Evolutionary conservation across 768 basidiomycete genomes (phyloP), one percentile per base, ranked within the genome.

Genomic region (Terana coerulea): DNA sequence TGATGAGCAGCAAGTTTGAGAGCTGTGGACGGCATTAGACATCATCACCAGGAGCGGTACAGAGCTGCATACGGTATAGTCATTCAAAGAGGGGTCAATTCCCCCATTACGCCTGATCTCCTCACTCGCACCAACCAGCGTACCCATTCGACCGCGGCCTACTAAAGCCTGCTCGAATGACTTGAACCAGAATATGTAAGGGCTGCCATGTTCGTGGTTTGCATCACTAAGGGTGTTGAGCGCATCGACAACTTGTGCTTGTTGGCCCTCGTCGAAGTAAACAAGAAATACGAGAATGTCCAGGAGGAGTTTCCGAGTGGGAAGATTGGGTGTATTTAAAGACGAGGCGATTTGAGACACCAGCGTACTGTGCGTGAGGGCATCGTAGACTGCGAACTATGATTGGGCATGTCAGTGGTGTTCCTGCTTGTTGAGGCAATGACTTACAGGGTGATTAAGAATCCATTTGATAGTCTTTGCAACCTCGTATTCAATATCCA

Each of bases 61-160:
- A 33, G 9, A 15, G 29, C 24, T n/a, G 24, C 86, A 59, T 60
- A 95, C 93, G 64, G 90, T 88, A 59, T 95, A 95, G 46, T 95
- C 93, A 54, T 86, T 86, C 54, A 95, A 66, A 37, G 80, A 79
- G 35, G 75, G 80, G 53, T 88, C 86, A 17, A 81, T 65, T 34
- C 85, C 82, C 40, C 79, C 80, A 53, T 76, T 72, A 52, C 80
- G 83, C 67, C 78, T 79, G 49, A 95, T 80, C 59, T 98, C 94
- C 12, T 95, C 91, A 59, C 94, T 95, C 21, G 93, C 92, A 0
- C 97, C 97, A 7, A 99, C 95, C 34, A 90, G 68, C 64, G 90
- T 97, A 1, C 95, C 95, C 91, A 98, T 94, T 66, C 85, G 88
- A 1, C 95, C 95, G 50, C 93, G 74, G 2, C 94, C 95, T 41